Conservation (phyloP, 2,329 filamentous ascomycete species). For the Aspergillus fumigatiaffinis region DNA sequence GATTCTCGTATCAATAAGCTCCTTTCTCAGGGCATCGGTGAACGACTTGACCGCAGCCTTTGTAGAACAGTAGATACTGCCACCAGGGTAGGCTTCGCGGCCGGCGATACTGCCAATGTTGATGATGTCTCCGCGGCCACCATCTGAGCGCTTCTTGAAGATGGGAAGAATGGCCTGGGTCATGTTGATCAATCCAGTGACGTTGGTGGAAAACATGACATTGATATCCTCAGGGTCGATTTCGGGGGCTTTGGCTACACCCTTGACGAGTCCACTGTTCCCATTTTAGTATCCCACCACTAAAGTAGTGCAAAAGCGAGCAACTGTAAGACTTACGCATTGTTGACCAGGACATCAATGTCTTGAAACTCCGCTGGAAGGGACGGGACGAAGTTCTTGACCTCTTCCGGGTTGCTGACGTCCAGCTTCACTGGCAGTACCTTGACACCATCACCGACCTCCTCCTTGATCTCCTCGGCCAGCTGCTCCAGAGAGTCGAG, state of each 20-base stretch:
- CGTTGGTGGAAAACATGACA: constrained; percentile 88
- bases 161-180: constrained; percentile 84
- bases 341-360: constrained; percentile 89
- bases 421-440: constrained; percentile 81
- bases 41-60: constrained; percentile 86
- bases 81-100: constrained; percentile 77
- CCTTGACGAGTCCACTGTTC: constrained; percentile 77
- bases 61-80: constrained; percentile 87
- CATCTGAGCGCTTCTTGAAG: constrained; percentile 66
- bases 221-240: constrained; percentile 80
- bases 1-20: constrained; percentile 76
- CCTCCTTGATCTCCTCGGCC: constrained; percentile 68
- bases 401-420: constrained; percentile 73
- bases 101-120: constrained; percentile 94
- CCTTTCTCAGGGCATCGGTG: constrained; percentile 75
- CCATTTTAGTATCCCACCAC: constrained; percentile 7
- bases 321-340: constrained; percentile 71
- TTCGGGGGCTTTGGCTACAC: constrained; percentile 77
- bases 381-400: constrained; percentile 66
- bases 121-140: constrained; percentile 87
- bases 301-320: constrained; percentile 49
- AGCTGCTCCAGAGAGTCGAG: constrained; percentile 73
- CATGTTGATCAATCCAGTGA: constrained; percentile 92
- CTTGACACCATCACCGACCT: constrained; percentile 75
- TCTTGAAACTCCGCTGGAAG: constrained; percentile 79